Evolutionary conservation across 257 asterid species (phyloP).

Genomic region (Cynanchum wilfordii): DNA sequence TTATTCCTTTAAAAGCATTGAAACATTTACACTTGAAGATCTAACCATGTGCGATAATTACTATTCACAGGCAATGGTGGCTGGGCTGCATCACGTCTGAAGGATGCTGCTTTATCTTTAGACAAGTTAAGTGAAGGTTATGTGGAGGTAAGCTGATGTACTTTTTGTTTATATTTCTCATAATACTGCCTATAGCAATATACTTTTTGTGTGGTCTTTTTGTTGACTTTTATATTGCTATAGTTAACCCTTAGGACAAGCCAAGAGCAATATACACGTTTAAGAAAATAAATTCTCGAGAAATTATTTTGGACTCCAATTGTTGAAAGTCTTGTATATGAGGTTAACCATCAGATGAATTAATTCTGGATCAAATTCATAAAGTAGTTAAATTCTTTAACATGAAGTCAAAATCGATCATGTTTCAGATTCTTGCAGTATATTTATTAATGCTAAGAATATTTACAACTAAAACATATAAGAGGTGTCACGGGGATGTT

Average conservation of each 20-base stretch:
- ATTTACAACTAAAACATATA: background rate
- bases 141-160: slow-evolving; percentile 52
- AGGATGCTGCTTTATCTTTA: slow-evolving; percentile 85
- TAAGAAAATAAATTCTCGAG: background rate
- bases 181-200: background rate
- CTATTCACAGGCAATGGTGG: slow-evolving; percentile 63
- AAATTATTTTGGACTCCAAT: background rate
- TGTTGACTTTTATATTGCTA: background rate
- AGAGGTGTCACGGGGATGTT: background rate
- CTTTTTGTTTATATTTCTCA: background rate
- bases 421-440: background rate
- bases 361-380: background rate
- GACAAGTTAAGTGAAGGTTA: slow-evolving; percentile 88
- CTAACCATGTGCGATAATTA: background rate
- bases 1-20: background rate
- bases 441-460: background rate
- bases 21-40: background rate
- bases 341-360: background rate
- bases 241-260: background rate
- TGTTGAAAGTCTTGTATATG: background rate
- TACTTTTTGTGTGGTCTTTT: too few species aligned
- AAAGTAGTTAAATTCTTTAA: background rate
- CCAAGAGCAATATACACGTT: background rate
- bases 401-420: background rate
- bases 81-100: slow-evolving; percentile 99